Percentiles rank a stretch among this genome's conserved stretches.
phyloP scores from a whole-genome alignment of 23 red algal species.

The Gracilariopsis chorda region DNA sequence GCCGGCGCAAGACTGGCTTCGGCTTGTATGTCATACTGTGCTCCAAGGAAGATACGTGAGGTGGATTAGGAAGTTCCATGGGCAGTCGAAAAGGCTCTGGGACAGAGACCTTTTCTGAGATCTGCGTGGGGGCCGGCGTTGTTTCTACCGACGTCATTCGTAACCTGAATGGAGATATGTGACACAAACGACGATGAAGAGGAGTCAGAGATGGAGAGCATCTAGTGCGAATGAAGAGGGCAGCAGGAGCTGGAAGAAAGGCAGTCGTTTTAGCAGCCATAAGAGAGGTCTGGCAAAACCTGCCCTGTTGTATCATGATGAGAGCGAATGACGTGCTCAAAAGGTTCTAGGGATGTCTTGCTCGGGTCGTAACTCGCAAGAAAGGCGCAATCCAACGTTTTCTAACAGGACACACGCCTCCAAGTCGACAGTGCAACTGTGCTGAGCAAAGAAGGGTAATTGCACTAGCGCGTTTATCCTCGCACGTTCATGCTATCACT shows the following conservation, averaged over 20 bases:
- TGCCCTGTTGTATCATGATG: too few relatives aligned
- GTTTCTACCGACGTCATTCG: not conserved
- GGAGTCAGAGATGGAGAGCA: not conserved
- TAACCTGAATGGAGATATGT: not conserved
- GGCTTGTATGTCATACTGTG: constrained; percentile 57
- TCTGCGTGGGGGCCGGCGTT: not conserved
- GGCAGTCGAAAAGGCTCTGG: constrained; percentile 18
- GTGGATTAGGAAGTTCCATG: constrained; percentile 18
- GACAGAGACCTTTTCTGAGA: not conserved
- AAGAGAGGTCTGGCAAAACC: too few relatives aligned
- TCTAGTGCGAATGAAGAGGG: not conserved
- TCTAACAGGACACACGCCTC: too few relatives aligned
- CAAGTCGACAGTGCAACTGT: too few relatives aligned
- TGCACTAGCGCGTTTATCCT: too few relatives aligned
- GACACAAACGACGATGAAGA: not conserved
- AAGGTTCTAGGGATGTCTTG: too few relatives aligned
- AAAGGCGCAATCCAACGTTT: too few relatives aligned
- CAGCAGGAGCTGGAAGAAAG: not conserved
- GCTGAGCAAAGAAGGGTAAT: too few relatives aligned
- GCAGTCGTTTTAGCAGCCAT: not conserved
- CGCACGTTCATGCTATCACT: too few relatives aligned
- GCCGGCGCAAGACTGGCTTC: constrained; percentile 5
- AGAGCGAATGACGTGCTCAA: too few relatives aligned
- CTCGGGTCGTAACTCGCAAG: too few relatives aligned
- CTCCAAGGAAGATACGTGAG: constrained; percentile 21